These are phyloP conservation scores for Plenodomus lindquistii DNA, from an alignment of 2,329 filamentous ascomycete genomes.

Conservation along the genomic window DNA sequence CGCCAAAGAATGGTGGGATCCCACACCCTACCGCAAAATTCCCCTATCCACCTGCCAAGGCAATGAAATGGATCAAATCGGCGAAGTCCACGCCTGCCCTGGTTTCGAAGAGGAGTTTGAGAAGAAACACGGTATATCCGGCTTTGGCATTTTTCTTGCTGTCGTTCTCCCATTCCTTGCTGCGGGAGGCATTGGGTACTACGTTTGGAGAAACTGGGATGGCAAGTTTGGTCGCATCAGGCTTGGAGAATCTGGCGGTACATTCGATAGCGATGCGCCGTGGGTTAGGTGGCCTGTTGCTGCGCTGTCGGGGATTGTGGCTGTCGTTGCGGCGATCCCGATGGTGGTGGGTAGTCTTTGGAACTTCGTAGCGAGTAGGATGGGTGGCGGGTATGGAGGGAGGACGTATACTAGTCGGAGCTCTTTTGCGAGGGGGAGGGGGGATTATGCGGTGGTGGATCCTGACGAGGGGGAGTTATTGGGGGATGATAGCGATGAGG, in stretches of 20 bases:
- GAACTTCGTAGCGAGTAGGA: constrained; percentile 60
- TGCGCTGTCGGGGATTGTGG: constrained; percentile 58
- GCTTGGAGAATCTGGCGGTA: constrained; percentile 67
- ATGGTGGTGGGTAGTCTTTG: constrained; percentile 73
- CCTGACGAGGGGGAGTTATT: constrained; percentile 93
- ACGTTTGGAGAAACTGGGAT: constrained; percentile 81
- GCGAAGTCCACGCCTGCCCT: constrained; percentile 67
- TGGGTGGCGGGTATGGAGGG: constrained; percentile 60
- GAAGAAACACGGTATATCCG: constrained; percentile 70
- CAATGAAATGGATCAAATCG: constrained; percentile 70
- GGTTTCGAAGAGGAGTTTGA: constrained; percentile 83
- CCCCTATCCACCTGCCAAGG: constrained; percentile 87
- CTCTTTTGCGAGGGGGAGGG: constrained; percentile 82
- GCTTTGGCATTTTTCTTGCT: constrained; percentile 80
- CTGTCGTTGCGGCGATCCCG: constrained; percentile 60
- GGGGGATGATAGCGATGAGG: constrained; percentile 91
- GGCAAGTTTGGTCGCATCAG: constrained; percentile 88
- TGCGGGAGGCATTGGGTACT: constrained; percentile 78
- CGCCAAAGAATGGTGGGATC: constrained; percentile 78
- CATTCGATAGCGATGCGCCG: constrained; percentile 67
- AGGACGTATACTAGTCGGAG: constrained; percentile 84
- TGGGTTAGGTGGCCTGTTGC: constrained; percentile 76
- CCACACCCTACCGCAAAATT: constrained; percentile 86
- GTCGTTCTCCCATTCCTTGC: constrained; percentile 74
- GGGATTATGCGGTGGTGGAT: constrained; percentile 87